Evolutionary conservation across 305 asterid genomes (phyloP), one percentile per base, ranked within the genome.

Genomic region (Salvia sclarea): DNA sequence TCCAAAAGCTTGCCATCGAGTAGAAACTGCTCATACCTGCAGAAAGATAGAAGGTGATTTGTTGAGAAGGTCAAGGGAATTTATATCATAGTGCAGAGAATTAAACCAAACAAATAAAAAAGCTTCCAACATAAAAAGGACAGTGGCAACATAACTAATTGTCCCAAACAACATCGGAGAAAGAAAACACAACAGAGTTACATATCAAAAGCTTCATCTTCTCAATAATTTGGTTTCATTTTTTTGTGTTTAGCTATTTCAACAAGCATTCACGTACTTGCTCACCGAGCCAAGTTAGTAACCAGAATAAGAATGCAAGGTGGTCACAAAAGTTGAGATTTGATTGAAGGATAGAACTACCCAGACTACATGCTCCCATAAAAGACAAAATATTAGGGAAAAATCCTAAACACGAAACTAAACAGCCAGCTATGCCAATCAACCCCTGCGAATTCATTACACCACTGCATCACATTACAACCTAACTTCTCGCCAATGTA

Each of bases 1-100:
- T 94, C 97, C 83, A 89, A 79, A 59, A 94, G 88, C 86, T 84
- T 89, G 72, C 92, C 99, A 70, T 94, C 91, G 55, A 83, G 89
- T 45, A 89, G 70, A 79, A 91, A 87, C 74, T 89, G 90, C 79
- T 89, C 95, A 8, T 84, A 94, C 91, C 99, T 94, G 63, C 60
- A 74, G 60, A 50, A 50, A 59, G 57, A 66, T n/a, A 62, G 33
- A 28, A 6, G 33, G 33, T 28, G n/a, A n/a, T n/a, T 76, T 20
- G 47, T 35, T 38, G 59, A 38, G 43, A 60, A 66, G 70, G 31
- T 69, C 56, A 44, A 38, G 38, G 50, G 28, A 4, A 24, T 38
- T 33, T 54, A 20, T 6, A 63, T 47, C 50, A 18, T 18, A 49
- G 28, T 6, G 44, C 18, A 70, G 8, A 56, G 10, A 53, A 9